Percentiles rank a stretch among this genome's conserved stretches.
Conservation (phyloP, 78 protist genomes). For the Emiliania huxleyi region DNA sequence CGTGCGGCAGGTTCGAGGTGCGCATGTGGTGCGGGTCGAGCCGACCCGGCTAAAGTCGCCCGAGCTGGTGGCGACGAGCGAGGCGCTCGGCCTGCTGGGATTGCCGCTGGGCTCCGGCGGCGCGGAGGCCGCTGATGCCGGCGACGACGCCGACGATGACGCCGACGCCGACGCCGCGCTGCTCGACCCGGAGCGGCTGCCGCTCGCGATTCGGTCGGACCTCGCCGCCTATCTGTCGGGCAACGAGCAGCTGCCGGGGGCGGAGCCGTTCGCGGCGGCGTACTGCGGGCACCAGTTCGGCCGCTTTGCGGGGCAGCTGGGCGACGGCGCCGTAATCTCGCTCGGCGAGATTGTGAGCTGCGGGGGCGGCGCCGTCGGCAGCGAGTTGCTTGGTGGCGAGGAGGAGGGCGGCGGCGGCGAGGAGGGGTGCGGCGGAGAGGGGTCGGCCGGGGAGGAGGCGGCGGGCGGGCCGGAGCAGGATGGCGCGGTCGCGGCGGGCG, state of each 20-base stretch:
- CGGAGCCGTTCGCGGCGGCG: neutral
- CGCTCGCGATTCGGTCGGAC: neutral
- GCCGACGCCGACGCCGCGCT: neutral
- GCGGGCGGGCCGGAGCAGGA: too few relatives aligned
- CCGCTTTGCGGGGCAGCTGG: conserved; percentile 39
- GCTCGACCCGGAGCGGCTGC: neutral
- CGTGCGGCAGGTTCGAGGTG: neutral
- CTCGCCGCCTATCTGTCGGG: neutral
- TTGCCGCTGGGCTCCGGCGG: neutral
- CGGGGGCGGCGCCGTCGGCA: too few relatives aligned
- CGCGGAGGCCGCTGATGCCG: too few relatives aligned
- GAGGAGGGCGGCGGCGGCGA: too few relatives aligned
- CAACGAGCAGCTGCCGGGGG: neutral
- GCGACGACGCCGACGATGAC: neutral
- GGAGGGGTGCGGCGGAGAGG: too few relatives aligned
- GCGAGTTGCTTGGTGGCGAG: too few relatives aligned
- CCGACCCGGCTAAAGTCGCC: neutral
- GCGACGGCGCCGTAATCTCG: conserved; percentile 36
- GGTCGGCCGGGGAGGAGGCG: too few relatives aligned
- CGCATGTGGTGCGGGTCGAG: neutral
- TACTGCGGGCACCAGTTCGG: conserved; percentile 50
- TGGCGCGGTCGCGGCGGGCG: too few relatives aligned
- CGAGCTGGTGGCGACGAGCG: neutral
- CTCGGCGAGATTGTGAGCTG: conserved; percentile 31
- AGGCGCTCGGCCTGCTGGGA: neutral